phyloP scores from a whole-genome alignment of 805 yeast genomes.

The Ogataea nakhonphanomensis region DNA sequence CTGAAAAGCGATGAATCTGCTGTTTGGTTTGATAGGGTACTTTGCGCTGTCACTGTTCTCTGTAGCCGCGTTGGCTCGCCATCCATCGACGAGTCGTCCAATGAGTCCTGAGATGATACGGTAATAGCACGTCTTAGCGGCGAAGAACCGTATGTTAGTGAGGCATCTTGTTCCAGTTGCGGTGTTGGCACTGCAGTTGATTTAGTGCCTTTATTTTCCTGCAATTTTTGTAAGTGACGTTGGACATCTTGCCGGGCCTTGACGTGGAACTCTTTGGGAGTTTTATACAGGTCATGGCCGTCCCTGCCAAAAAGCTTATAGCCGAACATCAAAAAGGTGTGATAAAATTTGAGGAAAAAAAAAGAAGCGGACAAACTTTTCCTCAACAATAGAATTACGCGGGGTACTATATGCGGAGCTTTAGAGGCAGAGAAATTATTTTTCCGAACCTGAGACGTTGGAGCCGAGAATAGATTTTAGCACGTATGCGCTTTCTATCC shows the following conservation, averaged over 20 bases:
- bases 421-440: neutral
- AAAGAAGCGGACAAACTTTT: slow-evolving; percentile 7
- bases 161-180: slow-evolving; percentile 1
- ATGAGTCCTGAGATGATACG: slow-evolving; percentile 20
- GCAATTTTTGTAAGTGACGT: slow-evolving; percentile 23
- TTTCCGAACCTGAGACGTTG: slow-evolving; percentile 1
- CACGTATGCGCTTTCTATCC: too few relatives aligned
- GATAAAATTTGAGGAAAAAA: slow-evolving; percentile 3
- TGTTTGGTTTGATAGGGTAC: slow-evolving; percentile 5
- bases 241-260: slow-evolving; percentile 34
- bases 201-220: slow-evolving; percentile 2
- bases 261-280: slow-evolving; percentile 33
- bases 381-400: slow-evolving; percentile 2
- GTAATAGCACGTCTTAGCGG: slow-evolving; percentile 30
- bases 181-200: neutral
- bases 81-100: slow-evolving; percentile 13
- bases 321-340: slow-evolving; percentile 31
- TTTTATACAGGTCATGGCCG: slow-evolving; percentile 27
- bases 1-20: slow-evolving; percentile 25
- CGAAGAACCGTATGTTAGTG: slow-evolving; percentile 32
- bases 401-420: slow-evolving; percentile 6
- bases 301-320: slow-evolving; percentile 24
- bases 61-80: slow-evolving; percentile 12
- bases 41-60: slow-evolving; percentile 11
- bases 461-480: too few relatives aligned